Evolutionary conservation across 1,284 basidiomycete genomes (phyloP).

Genomic region (Polyporus tsugae): DNA sequence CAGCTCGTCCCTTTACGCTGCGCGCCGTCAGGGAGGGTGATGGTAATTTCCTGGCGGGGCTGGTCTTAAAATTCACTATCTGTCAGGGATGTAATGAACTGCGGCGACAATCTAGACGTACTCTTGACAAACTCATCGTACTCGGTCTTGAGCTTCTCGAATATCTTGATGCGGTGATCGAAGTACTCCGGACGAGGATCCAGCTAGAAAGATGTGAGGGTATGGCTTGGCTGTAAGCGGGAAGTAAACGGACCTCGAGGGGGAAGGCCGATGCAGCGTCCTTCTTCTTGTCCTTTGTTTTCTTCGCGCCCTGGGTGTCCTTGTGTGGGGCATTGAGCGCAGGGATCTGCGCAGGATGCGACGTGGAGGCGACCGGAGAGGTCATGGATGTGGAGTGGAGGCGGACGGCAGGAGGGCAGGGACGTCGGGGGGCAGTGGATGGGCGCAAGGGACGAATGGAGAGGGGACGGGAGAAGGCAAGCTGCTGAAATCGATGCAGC

Average conservation of each 20-base stretch:
- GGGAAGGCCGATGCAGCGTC: slow-evolving; percentile 56
- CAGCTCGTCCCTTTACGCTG: slow-evolving; percentile 87
- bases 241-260: slow-evolving; percentile 60
- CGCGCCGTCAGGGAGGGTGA: slow-evolving; percentile 92
- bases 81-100: background rate
- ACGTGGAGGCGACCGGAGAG: slow-evolving; percentile 48
- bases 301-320: slow-evolving; percentile 44
- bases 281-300: slow-evolving; percentile 52
- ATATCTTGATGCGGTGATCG: slow-evolving; percentile 90
- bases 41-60: slow-evolving; percentile 82
- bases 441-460: slow-evolving; percentile 18
- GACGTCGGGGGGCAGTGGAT: slow-evolving; percentile 9
- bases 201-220: slow-evolving; percentile 55
- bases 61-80: slow-evolving; percentile 61
- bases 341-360: slow-evolving; percentile 46
- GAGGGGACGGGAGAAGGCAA: slow-evolving; percentile 23
- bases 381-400: slow-evolving; percentile 38
- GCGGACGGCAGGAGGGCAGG: slow-evolving; percentile 12
- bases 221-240: background rate
- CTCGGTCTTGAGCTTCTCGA: slow-evolving; percentile 89
- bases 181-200: slow-evolving; percentile 89
- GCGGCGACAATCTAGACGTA: slow-evolving; percentile 42
- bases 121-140: slow-evolving; percentile 85
- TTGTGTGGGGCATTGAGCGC: slow-evolving; percentile 44
- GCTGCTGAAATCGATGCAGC: slow-evolving; percentile 33